These are phyloP conservation scores for Lophiotrema nucula DNA, from an alignment of 495 filamentous ascomycete species.

Conservation along the genomic window DNA sequence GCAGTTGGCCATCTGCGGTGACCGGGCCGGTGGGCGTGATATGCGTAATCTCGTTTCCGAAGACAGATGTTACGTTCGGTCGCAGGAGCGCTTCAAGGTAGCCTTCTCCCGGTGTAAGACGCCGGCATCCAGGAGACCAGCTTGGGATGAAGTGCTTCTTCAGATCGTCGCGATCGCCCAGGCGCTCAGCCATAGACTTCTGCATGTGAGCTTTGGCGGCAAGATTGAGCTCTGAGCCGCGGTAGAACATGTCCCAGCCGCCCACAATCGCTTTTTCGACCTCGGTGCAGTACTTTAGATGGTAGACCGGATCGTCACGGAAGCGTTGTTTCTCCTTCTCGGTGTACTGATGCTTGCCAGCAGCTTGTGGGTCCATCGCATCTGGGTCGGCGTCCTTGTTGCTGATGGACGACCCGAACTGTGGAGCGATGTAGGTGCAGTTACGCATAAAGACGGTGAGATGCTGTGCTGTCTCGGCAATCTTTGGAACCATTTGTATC, in stretches of 20 bases:
- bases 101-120: slow-evolving; percentile 38
- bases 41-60: slow-evolving; percentile 38
- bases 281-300: slow-evolving; percentile 6
- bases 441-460: slow-evolving; percentile 13
- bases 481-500: slow-evolving; percentile 12
- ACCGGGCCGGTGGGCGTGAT: slow-evolving; percentile 44
- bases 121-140: slow-evolving; percentile 36
- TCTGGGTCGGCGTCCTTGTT: slow-evolving; percentile 4
- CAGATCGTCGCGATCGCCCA: slow-evolving; percentile 41
- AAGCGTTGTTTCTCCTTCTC: slow-evolving; percentile 13
- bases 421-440: slow-evolving; percentile 12
- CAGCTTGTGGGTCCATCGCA: slow-evolving; percentile 5
- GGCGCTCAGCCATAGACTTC: slow-evolving; percentile 42
- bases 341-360: slow-evolving; percentile 2
- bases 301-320: slow-evolving; percentile 6
- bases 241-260: slow-evolving; percentile 2
- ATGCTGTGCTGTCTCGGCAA: slow-evolving; percentile 1
- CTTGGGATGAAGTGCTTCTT: slow-evolving; percentile 37
- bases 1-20: slow-evolving; percentile 48
- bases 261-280: slow-evolving; percentile 8
- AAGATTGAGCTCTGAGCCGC: not conserved
- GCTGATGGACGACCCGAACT: slow-evolving; percentile 1
- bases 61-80: slow-evolving; percentile 35
- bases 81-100: slow-evolving; percentile 42
- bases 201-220: slow-evolving; percentile 1